Conservation (phyloP, 305 asterid species). For the Stenogyne calaminthoides region DNA sequence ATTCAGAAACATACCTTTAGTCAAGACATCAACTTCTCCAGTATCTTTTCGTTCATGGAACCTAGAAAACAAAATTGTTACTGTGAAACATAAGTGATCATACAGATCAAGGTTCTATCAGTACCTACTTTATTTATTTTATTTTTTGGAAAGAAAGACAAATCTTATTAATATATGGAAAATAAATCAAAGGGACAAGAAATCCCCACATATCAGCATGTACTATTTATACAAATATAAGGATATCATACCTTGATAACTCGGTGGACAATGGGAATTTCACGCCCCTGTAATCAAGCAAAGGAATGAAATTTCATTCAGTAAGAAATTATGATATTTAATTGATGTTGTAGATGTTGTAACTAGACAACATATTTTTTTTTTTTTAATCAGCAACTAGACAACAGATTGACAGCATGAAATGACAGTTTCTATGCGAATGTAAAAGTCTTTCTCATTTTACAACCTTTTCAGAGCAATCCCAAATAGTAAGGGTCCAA, state of each 20-base stretch:
- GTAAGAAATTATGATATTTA: background rate
- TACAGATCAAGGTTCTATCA: background rate
- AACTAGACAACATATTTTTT: too few relatives aligned
- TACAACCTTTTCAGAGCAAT: background rate
- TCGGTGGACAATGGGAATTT: slow-evolving; percentile 97
- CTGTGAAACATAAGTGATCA: background rate
- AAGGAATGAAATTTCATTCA: slow-evolving; percentile 14
- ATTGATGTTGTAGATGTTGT: slow-evolving; percentile 17
- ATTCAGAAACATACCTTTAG: slow-evolving; percentile 63
- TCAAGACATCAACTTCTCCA: slow-evolving; percentile 91
- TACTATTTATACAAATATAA: background rate
- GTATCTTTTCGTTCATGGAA: slow-evolving; percentile 82
- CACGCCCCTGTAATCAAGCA: slow-evolving; percentile 79
- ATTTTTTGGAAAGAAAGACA: background rate
- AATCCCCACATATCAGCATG: background rate
- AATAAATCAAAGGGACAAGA: background rate
- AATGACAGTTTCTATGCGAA: background rate
- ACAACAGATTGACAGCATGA: slow-evolving; percentile 3
- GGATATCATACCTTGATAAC: slow-evolving; percentile 71
- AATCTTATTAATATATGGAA: background rate
- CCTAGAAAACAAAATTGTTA: slow-evolving; percentile 46
- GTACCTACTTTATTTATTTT: background rate
- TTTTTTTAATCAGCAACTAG: too few relatives aligned
- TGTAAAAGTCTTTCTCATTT: background rate
- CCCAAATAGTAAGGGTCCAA: background rate